phyloP scores from a whole-genome alignment of 2,329 filamentous ascomycete genomes.

The Colletotrichum australisinense region DNA sequence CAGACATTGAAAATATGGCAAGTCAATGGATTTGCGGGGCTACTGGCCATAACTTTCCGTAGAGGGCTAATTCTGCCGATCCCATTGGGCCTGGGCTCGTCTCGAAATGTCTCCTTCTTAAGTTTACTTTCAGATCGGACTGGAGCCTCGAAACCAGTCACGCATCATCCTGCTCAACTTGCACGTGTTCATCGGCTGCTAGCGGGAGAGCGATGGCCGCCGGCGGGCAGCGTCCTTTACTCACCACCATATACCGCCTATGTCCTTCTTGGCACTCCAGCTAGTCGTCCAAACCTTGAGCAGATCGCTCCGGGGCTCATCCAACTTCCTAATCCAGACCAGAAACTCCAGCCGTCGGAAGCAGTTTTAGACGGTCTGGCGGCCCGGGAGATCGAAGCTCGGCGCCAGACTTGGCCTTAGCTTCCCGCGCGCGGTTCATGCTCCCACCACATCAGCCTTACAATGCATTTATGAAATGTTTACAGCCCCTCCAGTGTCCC shows the following conservation, averaged over 20 bases:
- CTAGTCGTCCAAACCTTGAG: not conserved
- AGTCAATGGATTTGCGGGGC: not conserved
- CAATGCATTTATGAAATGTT: not conserved
- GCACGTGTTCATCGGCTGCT: not conserved
- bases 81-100: not conserved
- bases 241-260: not conserved
- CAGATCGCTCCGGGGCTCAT: not conserved
- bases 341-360: not conserved
- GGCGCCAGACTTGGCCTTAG: not conserved
- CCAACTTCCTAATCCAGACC: not conserved
- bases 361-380: not conserved
- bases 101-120: not conserved
- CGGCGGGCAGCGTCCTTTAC: not conserved
- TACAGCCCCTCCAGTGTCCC: not conserved
- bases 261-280: too few relatives aligned
- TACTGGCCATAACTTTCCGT: not conserved
- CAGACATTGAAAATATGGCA: not conserved
- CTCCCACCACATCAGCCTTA: not conserved
- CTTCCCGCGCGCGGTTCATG: not conserved
- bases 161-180: not conserved
- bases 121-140: not conserved
- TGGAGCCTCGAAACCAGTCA: not conserved
- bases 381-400: not conserved
- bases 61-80: not conserved
- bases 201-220: not conserved